Percentiles rank a stretch among this genome's conserved stretches.
These are phyloP conservation scores for Colletotrichum nymphaeae DNA, from an alignment of 2,329 filamentous ascomycete species.

Conservation along the genomic window DNA sequence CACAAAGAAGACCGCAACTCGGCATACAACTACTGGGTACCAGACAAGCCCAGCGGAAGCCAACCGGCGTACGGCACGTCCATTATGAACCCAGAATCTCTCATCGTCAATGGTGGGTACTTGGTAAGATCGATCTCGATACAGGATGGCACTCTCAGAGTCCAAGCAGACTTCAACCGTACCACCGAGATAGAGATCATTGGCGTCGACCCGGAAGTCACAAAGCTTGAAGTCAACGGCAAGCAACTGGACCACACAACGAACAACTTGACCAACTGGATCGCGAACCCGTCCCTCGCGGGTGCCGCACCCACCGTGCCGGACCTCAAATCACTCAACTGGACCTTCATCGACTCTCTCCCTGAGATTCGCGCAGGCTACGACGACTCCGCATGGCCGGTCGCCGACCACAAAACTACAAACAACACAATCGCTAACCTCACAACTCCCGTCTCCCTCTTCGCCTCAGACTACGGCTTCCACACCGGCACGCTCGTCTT, in stretches of 20 bases:
- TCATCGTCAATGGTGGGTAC: slow-evolving; percentile 74
- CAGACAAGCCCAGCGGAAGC: slow-evolving; percentile 58
- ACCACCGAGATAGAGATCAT: slow-evolving; percentile 77
- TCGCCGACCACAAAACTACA: slow-evolving; percentile 67
- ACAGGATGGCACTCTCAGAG: slow-evolving; percentile 64
- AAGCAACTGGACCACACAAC: slow-evolving; percentile 48
- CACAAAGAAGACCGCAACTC: slow-evolving; percentile 65
- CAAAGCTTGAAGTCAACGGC: slow-evolving; percentile 57
- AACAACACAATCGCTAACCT: slow-evolving; percentile 69
- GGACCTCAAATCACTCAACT: slow-evolving; percentile 66
- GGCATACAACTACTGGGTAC: slow-evolving; percentile 77
- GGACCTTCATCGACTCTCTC: slow-evolving; percentile 78
- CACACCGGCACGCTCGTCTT: slow-evolving; percentile 76
- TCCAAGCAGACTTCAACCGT: slow-evolving; percentile 79
- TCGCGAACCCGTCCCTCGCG: slow-evolving; percentile 42
- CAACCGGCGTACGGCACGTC: slow-evolving; percentile 47
- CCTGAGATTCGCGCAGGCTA: slow-evolving; percentile 75
- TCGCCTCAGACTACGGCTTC: slow-evolving; percentile 79
- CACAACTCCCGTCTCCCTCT: slow-evolving; percentile 74
- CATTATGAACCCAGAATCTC: slow-evolving; percentile 50
- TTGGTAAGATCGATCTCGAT: slow-evolving; percentile 71
- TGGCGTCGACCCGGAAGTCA: slow-evolving; percentile 67
- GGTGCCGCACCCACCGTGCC: slow-evolving; percentile 62
- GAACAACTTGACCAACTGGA: slow-evolving; percentile 58
- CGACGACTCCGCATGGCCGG: slow-evolving; percentile 75